Base-by-base conservation (phyloP, 768 basidiomycete genomes). In the Suillus discolor region DNA sequence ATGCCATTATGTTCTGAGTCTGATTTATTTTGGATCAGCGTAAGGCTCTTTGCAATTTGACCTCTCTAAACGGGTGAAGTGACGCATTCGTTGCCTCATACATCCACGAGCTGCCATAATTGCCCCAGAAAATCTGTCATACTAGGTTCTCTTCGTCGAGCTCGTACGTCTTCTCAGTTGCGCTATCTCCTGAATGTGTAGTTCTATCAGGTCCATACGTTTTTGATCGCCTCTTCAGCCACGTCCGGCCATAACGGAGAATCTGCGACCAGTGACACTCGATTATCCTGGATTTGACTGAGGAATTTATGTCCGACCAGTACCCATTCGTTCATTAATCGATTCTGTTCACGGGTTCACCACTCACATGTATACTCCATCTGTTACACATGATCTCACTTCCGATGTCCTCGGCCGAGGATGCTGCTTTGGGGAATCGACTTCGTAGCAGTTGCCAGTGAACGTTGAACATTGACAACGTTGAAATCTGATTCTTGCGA, bases 151-250 rank as follows among this genome's bases (percentile, higher is more conserved):
- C 44, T 31, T 31, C 31, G 9, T 20, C 20, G 44, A 20, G 44
- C 18, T 44, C 18, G 8, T 44, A 44, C 9, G 8, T 44, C 18
- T 6, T 44, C 20, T 44, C 42, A 18, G 42, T 9, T 1, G 42
- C 18, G 20, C 18, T 44, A 18, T 44, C 18, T 44, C 42, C 11
- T 20, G 9, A 45, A n/a, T 94, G 25, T 85, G 89, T 60, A 84
- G 90, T 68, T 47, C n/a, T n/a, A 47, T 47, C 45, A n/a, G 3
- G 11, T 70, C 79, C 84, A 62, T 86, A 87, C 39, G 92, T 94
- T 71, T 87, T 93, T 71, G 92, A 94, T 79, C 91, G 93, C 72
- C 31, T 31, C 31, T 93, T 94, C 82, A 91, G 89, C 71, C 91
- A 1, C 12, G n/a, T 23, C n/a, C 47, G 6, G n/a, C 72, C 84